phyloP scores from a whole-genome alignment of 2,329 filamentous ascomycete genomes.

The Mollisiaceae sp. region DNA sequence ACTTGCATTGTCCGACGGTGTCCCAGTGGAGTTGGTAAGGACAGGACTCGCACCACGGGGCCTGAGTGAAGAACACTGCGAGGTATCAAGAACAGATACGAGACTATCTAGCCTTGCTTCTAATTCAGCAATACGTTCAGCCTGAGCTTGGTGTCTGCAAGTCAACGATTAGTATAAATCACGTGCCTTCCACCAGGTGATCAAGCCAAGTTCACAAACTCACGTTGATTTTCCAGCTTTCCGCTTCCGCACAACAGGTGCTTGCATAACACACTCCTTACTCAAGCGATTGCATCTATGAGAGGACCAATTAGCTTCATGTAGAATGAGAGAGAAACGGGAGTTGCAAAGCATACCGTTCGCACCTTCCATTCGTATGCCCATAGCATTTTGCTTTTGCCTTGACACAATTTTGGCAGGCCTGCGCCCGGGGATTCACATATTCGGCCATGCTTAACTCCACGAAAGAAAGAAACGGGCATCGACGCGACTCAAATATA shows the following conservation, averaged over 20 bases:
- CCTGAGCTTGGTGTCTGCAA: constrained; percentile 10
- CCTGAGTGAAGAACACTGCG: neutral
- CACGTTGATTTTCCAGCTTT: constrained; percentile 2
- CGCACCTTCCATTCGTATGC: constrained; percentile 17
- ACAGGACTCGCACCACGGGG: neutral
- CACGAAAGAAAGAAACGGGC: constrained; percentile 1
- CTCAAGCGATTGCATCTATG: constrained; percentile 16
- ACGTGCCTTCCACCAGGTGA: neutral
- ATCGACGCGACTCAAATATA: neutral
- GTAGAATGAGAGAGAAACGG: neutral
- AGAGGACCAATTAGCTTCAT: neutral
- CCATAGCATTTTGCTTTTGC: constrained; percentile 24
- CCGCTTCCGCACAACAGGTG: neutral
- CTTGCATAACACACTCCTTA: constrained; percentile 14
- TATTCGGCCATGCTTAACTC: constrained; percentile 21
- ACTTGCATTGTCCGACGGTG: neutral
- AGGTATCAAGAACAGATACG: neutral
- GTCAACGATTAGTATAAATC: neutral
- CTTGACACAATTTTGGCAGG: constrained; percentile 26
- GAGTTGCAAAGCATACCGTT: constrained; percentile 12
- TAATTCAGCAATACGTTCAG: constrained; percentile 14
- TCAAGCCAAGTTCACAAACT: neutral
- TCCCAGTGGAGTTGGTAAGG: neutral
- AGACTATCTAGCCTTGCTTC: constrained; percentile 1
- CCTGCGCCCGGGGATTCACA: constrained; percentile 22